phyloP scores from a whole-genome alignment of 1,284 basidiomycete species.

The Ceratobasidium sp. region DNA sequence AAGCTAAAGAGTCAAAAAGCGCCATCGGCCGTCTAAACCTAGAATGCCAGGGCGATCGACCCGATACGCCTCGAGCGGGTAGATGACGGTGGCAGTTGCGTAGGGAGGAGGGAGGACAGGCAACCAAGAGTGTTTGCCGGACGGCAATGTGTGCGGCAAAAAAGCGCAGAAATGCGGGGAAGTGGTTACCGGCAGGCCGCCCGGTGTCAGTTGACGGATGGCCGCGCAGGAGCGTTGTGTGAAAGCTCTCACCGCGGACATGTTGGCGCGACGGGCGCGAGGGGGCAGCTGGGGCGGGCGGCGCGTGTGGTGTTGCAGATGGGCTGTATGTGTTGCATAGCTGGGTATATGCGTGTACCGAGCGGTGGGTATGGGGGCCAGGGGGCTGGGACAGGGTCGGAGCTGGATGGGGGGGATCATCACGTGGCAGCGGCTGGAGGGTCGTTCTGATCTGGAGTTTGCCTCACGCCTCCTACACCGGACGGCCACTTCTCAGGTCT shows the following conservation, averaged over 20 bases:
- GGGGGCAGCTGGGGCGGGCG: background rate
- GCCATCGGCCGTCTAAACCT: background rate
- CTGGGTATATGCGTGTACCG: background rate
- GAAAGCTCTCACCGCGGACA: slow-evolving; percentile 29
- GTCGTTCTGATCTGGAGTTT: slow-evolving; percentile 35
- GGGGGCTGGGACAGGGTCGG: slow-evolving; percentile 21
- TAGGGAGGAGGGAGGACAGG: background rate
- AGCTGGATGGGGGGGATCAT: slow-evolving; percentile 21
- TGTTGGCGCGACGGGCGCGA: background rate
- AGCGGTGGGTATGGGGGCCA: background rate
- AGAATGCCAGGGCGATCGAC: slow-evolving; percentile 28
- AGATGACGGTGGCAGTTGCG: slow-evolving; percentile 6
- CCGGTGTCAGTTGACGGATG: slow-evolving; percentile 33
- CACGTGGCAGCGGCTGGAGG: slow-evolving; percentile 31
- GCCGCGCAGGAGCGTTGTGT: slow-evolving; percentile 34
- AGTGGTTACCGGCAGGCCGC: slow-evolving; percentile 1
- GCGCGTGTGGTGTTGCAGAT: background rate
- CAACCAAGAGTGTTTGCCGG: background rate
- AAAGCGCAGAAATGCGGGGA: slow-evolving; percentile 6
- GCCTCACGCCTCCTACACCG: slow-evolving; percentile 20
- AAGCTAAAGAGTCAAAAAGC: slow-evolving; percentile 32
- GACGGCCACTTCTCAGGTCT: slow-evolving; percentile 35
- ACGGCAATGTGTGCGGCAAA: background rate
- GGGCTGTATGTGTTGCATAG: background rate
- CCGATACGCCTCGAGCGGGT: slow-evolving; percentile 13